Percentiles rank a stretch among this genome's conserved stretches.
These are phyloP conservation scores for Pseudogymnoascus sp. DNA, from an alignment of 2,329 filamentous ascomycete genomes.

Conservation along the genomic window DNA sequence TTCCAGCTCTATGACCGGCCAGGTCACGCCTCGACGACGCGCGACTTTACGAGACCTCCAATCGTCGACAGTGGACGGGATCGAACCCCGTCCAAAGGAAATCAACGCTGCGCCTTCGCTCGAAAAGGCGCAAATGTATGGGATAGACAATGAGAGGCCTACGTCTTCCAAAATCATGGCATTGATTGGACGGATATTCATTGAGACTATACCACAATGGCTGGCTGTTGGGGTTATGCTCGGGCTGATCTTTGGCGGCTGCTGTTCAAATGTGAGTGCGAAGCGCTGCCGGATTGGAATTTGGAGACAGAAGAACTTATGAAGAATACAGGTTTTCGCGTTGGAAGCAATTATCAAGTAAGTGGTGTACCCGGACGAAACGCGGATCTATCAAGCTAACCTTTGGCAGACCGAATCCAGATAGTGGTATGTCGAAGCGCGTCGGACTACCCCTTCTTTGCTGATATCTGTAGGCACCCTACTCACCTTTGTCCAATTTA, in stretches of 20 bases:
- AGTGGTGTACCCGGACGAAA: conserved; percentile 31
- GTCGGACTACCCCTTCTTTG: neutral
- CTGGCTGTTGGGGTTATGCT: conserved; percentile 61
- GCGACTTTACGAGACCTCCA: conserved; percentile 37
- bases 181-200: conserved; percentile 44
- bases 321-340: conserved; percentile 68
- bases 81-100: conserved; percentile 38
- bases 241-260: conserved; percentile 86
- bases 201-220: conserved; percentile 54
- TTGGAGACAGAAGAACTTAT: conserved; percentile 19
- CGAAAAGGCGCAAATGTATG: conserved; percentile 48
- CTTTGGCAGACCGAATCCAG: conserved; percentile 62
- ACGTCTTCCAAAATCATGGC: conserved; percentile 43
- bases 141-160: conserved; percentile 45
- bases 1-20: conserved; percentile 34
- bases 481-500: conserved; percentile 82
- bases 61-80: conserved; percentile 35
- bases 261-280: conserved; percentile 75
- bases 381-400: conserved; percentile 2
- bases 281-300: conserved; percentile 4
- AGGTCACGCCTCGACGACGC: conserved; percentile 36
- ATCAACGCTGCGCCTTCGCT: conserved; percentile 47
- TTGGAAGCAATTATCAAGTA: conserved; percentile 92
- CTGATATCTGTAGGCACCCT: conserved; percentile 55
- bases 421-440: conserved; percentile 54